Base-by-base conservation (phyloP, 2,329 filamentous ascomycete genomes). In the Cladophialophora immunda region DNA sequence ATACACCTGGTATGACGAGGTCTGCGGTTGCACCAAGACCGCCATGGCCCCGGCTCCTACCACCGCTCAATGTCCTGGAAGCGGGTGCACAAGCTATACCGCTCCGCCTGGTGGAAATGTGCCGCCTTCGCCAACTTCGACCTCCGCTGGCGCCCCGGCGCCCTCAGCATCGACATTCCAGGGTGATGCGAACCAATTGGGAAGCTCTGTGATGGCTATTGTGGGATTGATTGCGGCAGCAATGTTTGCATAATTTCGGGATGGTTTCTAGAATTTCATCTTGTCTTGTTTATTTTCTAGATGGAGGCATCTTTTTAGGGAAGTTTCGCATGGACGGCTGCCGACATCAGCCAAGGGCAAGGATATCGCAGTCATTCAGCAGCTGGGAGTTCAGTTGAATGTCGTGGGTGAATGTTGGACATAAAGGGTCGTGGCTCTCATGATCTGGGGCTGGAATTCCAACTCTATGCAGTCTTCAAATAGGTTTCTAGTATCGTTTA, bases 1-100 rank as follows among this genome's bases (percentile, higher is more conserved):
- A 53, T 70, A 70, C 36, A 68, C 66, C 30, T 71, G 69, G 69
- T 71, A 59, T 25, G 69, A 71, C 45, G 52, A 60, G 1, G 22
- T 50, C 27, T 69, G 65, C 58, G 68, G 67, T 30, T 70, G 66
- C 62, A 70, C 64, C 36, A 69, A 69, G 50, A 69, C 66, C 22
- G 64, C 70, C 22, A 65, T 66, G 30, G 63, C 60, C 32, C 69
- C 69, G 19, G 62, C 57, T 22, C 57, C 61, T 30, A 65, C 62
- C 17, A 59, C 52, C n/a, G 47, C 52, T 56, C 61, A 30, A 11
- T 58, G 61, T 29, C 29, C 30, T 64, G 61, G 54, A 52, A 47
- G 25, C 50, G 64, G 64, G n/a, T 55, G 63, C 50, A 64, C 54
- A 22, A 67, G 67, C 34, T 62, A 68, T 38, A 68, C 69, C 2